Base-by-base conservation (phyloP, 1,284 basidiomycete genomes). In the Pseudozyma pruni region DNA sequence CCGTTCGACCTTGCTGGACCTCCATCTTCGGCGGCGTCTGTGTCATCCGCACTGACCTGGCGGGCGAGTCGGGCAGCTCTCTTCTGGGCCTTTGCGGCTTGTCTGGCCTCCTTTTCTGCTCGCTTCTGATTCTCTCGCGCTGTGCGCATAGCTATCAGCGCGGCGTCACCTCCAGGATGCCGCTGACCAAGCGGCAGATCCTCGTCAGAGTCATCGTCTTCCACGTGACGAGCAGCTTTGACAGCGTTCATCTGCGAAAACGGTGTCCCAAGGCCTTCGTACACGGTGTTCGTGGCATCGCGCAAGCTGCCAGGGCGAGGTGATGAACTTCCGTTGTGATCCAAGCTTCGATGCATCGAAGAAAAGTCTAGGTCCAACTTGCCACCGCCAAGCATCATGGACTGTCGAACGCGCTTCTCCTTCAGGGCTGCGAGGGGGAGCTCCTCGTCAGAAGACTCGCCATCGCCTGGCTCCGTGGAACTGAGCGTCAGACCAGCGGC, bases 371-470 rank as follows among this genome's bases (percentile, higher is more conserved):
- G 52, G 43, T 77, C 63, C 4, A 77, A 59, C 35, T 52, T 60
- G 32, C 74, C 74, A 13, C 59, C 55, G 14, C 67, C 70, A 2
- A 70, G 37, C 32, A 60, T 17, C 60, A 50, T 60, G 22, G 64
- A 64, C 33, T 60, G 59, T 19, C 57, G 45, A 17, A 68, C 53
- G 33, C 71, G 62, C 47, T 74, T 77, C 40, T 75, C 67, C 38
- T 72, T 70, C 25, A 77, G 53, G 16, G 74, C 73, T 16, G 75
- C 75, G 1, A 77, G 59, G 2, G 75, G 70, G 20, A 77, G 34
- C 34, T 75, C 75, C 34, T 77, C 75, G 25, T 77, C 75, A 7
- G 72, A 74, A 4, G 74, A 76, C 0, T 72, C 70, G n/a, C 49
- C 63, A 5, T 54, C 27, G 45, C 52, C 39, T 2, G 50, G 29